Evolutionary conservation across 495 filamentous ascomycete genomes (phyloP), one percentile per base, ranked within the genome.

Genomic region (Hypoxylon perforatum): DNA sequence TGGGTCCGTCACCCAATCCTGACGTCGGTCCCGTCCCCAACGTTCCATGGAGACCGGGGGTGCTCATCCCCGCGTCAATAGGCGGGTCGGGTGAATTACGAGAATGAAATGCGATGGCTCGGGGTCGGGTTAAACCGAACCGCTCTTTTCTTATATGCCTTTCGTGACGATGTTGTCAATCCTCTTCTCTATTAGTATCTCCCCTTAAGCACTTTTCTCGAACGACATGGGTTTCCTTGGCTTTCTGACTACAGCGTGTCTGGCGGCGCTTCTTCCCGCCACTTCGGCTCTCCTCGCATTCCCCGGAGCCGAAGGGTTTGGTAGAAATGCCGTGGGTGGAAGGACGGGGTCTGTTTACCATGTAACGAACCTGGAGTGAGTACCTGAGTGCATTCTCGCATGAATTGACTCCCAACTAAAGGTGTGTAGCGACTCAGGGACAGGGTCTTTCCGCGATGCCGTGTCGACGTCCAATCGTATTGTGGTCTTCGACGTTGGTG

Each of bases 361-460:
- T 41, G 76, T 81, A 14, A 81, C 79, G 1, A 81, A 74, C 48
- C 61, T 81, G 5, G 57, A 71, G 71, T 71, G 38, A 51, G 67
- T 61, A 25, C 15, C n/a, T 11, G 10, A 10, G 25, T 10, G 17
- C 21, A 36, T 1, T 9, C 18, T 5, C 6, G 15, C 9, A 28
- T 36, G 22, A 3, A 6, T 4, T 12, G 7, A 1, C 2, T 23
- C 10, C 38, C 55, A 15, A 67, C 19, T 25, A 19, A 17, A 8
- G 19, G 15, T 15, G 33, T n/a, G 15, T 30, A 72, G 69, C 47
- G 76, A 81, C 44, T 61, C 63, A 7, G 78, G 78, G 2, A 51
- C 75, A 1, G 77, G 79, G 2, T 81, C 79, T 5, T 75, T 81
- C 51, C 74, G 77, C 10, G 78, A 80, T 60, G 77, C 78, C 4